A percentile compares a stretch with the other conserved stretches of the same genome.
These are phyloP conservation scores for Colletotrichum magnum DNA, from an alignment of 2,329 filamentous ascomycete species.

Conservation along the genomic window DNA sequence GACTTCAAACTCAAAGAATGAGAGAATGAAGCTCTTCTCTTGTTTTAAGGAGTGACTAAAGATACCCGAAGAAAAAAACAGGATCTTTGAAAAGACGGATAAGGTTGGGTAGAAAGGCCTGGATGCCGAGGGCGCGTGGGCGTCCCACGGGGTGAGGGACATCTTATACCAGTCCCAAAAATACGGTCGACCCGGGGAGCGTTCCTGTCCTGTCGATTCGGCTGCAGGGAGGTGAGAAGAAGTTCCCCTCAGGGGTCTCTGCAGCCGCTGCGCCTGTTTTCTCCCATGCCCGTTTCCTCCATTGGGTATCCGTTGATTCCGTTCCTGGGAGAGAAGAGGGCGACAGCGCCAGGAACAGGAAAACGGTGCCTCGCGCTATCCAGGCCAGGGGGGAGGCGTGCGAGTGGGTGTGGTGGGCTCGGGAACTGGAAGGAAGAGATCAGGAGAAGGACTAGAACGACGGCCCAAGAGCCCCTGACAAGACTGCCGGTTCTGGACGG, in stretches of 20 bases:
- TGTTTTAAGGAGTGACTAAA: constrained; percentile 33
- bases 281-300: constrained; percentile 20
- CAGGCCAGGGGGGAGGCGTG: neutral
- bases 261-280: constrained; percentile 5
- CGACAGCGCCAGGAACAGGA: neutral
- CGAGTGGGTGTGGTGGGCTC: neutral
- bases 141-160: constrained; percentile 7
- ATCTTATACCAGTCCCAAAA: constrained; percentile 33
- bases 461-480: constrained; percentile 20
- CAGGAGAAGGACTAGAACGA: constrained; percentile 31
- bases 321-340: neutral
- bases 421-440: constrained; percentile 1
- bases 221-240: constrained; percentile 24
- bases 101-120: constrained; percentile 13
- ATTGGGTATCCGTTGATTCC: constrained; percentile 5
- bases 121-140: constrained; percentile 22
- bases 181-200: constrained; percentile 18
- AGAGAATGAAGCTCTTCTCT: constrained; percentile 13
- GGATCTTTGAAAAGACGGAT: constrained; percentile 15
- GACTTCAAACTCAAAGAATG: constrained; percentile 21
- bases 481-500: constrained; percentile 2
- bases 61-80: constrained; percentile 6
- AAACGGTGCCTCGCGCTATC: neutral
- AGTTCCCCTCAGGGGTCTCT: constrained; percentile 25
- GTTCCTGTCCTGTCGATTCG: constrained; percentile 31